Evolutionary conservation across 805 yeast genomes (phyloP).

Genomic region (Zygosaccharomyces bisporus): DNA sequence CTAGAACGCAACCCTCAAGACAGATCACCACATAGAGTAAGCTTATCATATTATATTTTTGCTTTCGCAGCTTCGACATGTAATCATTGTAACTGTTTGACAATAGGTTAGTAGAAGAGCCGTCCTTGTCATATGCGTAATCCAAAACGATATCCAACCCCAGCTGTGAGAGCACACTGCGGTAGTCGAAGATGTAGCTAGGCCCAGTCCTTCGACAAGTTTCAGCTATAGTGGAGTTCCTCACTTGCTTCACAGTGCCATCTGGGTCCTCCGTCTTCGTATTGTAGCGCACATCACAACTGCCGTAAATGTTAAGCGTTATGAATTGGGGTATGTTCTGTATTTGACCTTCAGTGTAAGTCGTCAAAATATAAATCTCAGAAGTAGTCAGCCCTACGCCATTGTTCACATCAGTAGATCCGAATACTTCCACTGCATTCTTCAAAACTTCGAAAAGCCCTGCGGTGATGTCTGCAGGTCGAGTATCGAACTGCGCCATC

Average conservation of each 20-base stretch:
- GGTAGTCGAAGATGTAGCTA: constrained; percentile 29
- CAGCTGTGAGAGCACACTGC: constrained; percentile 22
- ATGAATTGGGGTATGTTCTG: constrained; percentile 28
- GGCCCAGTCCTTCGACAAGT: constrained; percentile 20
- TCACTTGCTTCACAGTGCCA: constrained; percentile 11
- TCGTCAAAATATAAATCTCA: constrained; percentile 28
- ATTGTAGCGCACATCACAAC: constrained; percentile 23
- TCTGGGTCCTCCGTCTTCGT: constrained; percentile 10
- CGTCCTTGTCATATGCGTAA: constrained; percentile 27
- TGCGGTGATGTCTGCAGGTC: constrained; percentile 22
- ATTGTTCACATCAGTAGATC: constrained; percentile 26
- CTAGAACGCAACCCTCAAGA: constrained; percentile 14
- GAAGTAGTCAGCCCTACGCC: constrained; percentile 34
- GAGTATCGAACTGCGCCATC: constrained; percentile 27
- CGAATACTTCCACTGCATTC: constrained; percentile 24
- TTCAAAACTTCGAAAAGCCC: constrained; percentile 29
- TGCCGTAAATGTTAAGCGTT: constrained; percentile 25
- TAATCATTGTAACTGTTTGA: constrained; percentile 16
- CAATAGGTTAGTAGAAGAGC: constrained; percentile 1
- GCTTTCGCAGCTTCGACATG: constrained; percentile 11
- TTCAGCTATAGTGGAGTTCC: constrained; percentile 16
- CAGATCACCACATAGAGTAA: constrained; percentile 19
- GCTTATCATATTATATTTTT: constrained; percentile 19
- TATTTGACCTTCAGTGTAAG: constrained; percentile 28
- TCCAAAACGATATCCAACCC: constrained; percentile 31